A percentile compares a stretch with the other conserved stretches of the same genome.
Evolutionary conservation across 306 rosid genomes (phyloP).

Genomic region (Prunus salicina): DNA sequence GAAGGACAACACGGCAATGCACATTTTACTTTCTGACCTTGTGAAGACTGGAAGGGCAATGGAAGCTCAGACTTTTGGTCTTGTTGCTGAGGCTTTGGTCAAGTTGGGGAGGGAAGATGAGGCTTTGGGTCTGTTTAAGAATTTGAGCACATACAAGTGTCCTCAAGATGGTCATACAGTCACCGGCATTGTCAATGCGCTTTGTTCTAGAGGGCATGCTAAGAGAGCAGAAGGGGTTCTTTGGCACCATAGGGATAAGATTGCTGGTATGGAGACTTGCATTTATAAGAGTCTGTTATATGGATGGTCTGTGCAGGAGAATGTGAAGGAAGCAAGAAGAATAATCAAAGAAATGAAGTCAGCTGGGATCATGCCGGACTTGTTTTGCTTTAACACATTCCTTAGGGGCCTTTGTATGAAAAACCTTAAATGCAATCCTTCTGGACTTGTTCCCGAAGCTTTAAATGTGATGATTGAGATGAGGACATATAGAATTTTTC

Average conservation of each 20-base stretch:
- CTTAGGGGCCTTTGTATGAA: conserved; percentile 71
- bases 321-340: conserved; percentile 80
- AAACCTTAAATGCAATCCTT: conserved; percentile 64
- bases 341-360: conserved; percentile 75
- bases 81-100: conserved; percentile 60
- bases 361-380: conserved; percentile 53
- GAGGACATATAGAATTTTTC: conserved; percentile 53
- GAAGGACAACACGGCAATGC: conserved; percentile 63
- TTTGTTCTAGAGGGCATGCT: conserved; percentile 76
- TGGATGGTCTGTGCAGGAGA: conserved; percentile 80
- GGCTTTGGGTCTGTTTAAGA: conserved; percentile 83
- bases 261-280: conserved; percentile 40
- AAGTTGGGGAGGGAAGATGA: conserved; percentile 68
- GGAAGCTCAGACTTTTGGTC: conserved; percentile 60
- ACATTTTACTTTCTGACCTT: conserved; percentile 63
- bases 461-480: conserved; percentile 83
- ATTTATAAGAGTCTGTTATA: conserved; percentile 63
- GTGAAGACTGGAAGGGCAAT: conserved; percentile 57
- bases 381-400: conserved; percentile 68
- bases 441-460: conserved; percentile 83
- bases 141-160: conserved; percentile 58
- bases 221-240: conserved; percentile 83
- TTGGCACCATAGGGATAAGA: conserved; percentile 69
- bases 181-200: conserved; percentile 56
- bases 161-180: conserved; percentile 58